Evolutionary conservation across 768 basidiomycete genomes (phyloP), one percentile per base, ranked within the genome.

Genomic region (Termitomyces titanicus): DNA sequence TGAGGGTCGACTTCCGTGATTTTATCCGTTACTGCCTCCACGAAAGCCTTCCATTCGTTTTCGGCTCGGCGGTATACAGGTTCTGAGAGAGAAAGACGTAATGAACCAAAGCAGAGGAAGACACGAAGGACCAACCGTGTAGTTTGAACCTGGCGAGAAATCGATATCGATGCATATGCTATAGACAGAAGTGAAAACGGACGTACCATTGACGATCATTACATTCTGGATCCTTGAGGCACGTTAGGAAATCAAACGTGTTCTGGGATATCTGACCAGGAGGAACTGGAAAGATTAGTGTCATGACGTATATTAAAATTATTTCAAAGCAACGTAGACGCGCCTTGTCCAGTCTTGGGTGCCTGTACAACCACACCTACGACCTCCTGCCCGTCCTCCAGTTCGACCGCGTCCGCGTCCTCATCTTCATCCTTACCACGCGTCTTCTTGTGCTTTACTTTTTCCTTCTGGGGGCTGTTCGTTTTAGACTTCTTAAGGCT

Each of bases 201-300:
- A 15, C 66, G 18, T 53, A 91, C 93, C 92, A 92, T 72, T 86
- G 79, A 3, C 93, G 79, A 66, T 97, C 89, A 58, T 98, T 94
- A 64, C 85, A 85, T 42, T 82, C 78, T 1, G 92, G 88, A 55
- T 90, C 82, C 64, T 79, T 79, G 38, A 97, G 74, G 24, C 86
- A 76, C 8, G 61, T 71, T 53, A 95, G 68, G 66, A 97, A 97
- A 63, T 91, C 73, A 34, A 98, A 69, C 3, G 89, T 92, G 60
- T 97, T 95, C 62, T 85, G 77, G 2, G 94, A 95, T 64, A 97
- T 83, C 68, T 85, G 84, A 10, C 94, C 94, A 11, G 92, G 81
- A 0, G 92, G 88, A 0, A 92, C 94, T 90, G 33, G 3, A 5
- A 11, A 2, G 22, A 13, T 24, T 20, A 35, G 35, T 25, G 24